Evolutionary conservation across 1,139 yeast genomes (phyloP).

Genomic region (Pichiaceae sp.): DNA sequence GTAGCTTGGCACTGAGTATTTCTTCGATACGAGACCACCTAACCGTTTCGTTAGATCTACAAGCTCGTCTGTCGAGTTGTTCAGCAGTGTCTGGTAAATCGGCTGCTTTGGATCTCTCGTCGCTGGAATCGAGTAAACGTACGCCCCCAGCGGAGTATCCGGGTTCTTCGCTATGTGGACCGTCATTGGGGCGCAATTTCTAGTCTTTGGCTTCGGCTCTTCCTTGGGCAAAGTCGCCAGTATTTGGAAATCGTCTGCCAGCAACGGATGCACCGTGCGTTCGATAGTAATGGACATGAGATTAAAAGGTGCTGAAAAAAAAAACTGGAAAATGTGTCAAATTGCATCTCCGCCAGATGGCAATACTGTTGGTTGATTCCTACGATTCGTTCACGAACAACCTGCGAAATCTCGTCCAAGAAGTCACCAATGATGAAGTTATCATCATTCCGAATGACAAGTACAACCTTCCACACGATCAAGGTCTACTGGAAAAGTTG

Average conservation of each 20-base stretch:
- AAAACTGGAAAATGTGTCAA: no score
- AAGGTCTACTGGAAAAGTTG: conserved; percentile 24
- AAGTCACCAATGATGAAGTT: conserved; percentile 46
- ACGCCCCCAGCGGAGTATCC: conserved; percentile 25
- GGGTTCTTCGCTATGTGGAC: conserved; percentile 24
- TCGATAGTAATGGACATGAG: conserved; percentile 9
- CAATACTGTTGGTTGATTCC: conserved; percentile 74
- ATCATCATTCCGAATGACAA: conserved; percentile 65
- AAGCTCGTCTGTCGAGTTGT: conserved; percentile 26
- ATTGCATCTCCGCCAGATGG: no score
- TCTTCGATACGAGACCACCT: conserved; percentile 26
- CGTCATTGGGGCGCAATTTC: conserved; percentile 26
- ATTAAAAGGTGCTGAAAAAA: no score
- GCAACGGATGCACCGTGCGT: conserved; percentile 19
- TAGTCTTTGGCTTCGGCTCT: conserved; percentile 11
- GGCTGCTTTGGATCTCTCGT: conserved; percentile 12
- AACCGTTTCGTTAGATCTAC: conserved; percentile 29
- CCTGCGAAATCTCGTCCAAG: conserved; percentile 55
- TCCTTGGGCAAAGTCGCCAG: conserved; percentile 20
- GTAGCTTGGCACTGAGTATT: conserved; percentile 28
- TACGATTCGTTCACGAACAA: conserved; percentile 93
- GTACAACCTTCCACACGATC: conserved; percentile 34
- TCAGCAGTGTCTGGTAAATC: conserved; percentile 27
- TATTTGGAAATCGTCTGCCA: conserved; percentile 25
- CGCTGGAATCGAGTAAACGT: conserved; percentile 24